Evolutionary conservation across 148 eudicot genomes (phyloP), one percentile per base, ranked within the genome.

Genomic region (Silene uniflora): DNA sequence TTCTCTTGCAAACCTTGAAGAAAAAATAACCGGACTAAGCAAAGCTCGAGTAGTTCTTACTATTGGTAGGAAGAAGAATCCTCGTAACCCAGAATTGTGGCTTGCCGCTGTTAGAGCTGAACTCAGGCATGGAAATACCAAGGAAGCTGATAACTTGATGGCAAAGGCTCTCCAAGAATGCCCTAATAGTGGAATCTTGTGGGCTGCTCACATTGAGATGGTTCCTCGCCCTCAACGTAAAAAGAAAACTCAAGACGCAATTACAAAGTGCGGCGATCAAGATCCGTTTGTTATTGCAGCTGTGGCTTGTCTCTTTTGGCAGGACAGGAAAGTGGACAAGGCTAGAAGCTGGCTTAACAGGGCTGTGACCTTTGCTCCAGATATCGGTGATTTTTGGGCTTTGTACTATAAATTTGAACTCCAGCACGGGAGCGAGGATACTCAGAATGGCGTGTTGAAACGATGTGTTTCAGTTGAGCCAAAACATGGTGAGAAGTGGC

Each of bases 81-180:
- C 98, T 68, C 87, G 72, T 56, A 91, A 80, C 78, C 93, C 98
- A 59, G 93, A 91, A 66, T 86, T 94, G n/a, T 94, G 98, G 97
- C 93, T 94, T 18, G 93, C 97, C 52, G 98, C 98, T n/a, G 82
- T 94, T 49, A 80, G 91, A 60, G 92, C 96, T 58, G 97, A 94
- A 72, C 78, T 85, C 18, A 87, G 96, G 77, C 96, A 94, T 73
- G 96, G 91, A 1, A 61, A 84, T 75, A 89, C 92, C 83, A 94
- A 86, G 84, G 97, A 92, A 81, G 87, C 92, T 19, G 96, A 91
- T 73, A 88, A 85, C 71, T 73, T 94, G 58, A 90, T 94, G 98
- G 98, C 98, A 0, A 94, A 90, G 82, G 98, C 98, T 6, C 83
- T 94, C 79, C 98, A 94, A 73, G 97, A 89, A 72, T 94, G 98